Percentiles rank a stretch among this genome's conserved stretches.
Conservation (phyloP, 1,284 basidiomycete species). For the Boletus smithii region DNA sequence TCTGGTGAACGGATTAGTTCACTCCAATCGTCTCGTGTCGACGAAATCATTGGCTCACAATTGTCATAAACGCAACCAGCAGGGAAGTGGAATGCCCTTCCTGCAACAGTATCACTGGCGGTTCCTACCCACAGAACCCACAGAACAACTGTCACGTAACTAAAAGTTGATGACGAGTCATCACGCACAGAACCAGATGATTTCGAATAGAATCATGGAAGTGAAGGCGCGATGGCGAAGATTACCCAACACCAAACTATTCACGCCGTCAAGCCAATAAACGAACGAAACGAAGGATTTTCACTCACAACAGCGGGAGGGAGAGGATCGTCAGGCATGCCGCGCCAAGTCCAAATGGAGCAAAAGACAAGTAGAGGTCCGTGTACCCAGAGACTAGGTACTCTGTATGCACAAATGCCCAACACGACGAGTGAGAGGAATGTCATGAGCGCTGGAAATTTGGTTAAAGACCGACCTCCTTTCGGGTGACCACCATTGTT, state of each 20-base stretch:
- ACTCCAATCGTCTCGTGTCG: not conserved
- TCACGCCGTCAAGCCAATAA: conserved; percentile 1
- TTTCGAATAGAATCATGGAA: conserved; percentile 25
- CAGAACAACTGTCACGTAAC: conserved; percentile 17
- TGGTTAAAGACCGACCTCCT: no score
- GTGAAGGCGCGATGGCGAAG: conserved; percentile 13
- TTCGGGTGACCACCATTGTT: not conserved
- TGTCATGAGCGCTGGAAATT: conserved; percentile 11
- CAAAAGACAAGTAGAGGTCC: conserved; percentile 8
- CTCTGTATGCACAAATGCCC: conserved; percentile 19
- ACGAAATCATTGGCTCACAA: conserved; percentile 4
- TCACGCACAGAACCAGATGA: conserved; percentile 27
- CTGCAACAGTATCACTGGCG: conserved; percentile 13
- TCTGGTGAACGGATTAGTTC: conserved; percentile 8
- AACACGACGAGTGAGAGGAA: conserved; percentile 22
- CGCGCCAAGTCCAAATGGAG: conserved; percentile 16
- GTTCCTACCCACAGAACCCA: conserved; percentile 24
- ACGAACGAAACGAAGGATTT: not conserved
- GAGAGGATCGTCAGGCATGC: conserved; percentile 18
- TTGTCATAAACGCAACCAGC: conserved; percentile 17
- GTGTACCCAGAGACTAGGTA: conserved; percentile 7
- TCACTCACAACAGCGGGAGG: conserved; percentile 27
- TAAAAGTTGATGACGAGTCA: not conserved
- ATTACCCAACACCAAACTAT: conserved; percentile 18
- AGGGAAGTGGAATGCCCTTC: conserved; percentile 11